phyloP scores from a whole-genome alignment of 2,329 filamentous ascomycete genomes.

The Ampelomyces quisqualis region DNA sequence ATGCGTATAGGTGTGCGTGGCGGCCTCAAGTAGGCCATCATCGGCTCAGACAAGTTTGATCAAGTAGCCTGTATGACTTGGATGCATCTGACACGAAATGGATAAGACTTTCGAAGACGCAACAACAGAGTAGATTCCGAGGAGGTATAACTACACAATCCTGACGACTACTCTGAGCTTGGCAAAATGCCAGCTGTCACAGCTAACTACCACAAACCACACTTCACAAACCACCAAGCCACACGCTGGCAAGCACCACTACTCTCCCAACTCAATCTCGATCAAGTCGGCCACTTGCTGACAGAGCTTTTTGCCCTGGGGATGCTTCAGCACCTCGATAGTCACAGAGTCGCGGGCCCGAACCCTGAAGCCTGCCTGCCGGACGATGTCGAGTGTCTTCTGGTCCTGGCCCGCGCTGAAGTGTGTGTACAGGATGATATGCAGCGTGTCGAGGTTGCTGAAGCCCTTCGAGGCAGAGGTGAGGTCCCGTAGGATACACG shows the following conservation, averaged over 20 bases:
- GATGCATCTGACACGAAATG: background rate
- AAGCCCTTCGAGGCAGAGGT: constrained; percentile 7
- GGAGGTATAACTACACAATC: background rate
- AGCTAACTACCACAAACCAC: background rate
- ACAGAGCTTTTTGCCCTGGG: background rate
- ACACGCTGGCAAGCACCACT: no score
- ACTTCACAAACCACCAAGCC: no score
- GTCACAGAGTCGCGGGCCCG: constrained; percentile 10
- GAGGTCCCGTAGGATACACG: constrained; percentile 11
- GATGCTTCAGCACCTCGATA: constrained; percentile 1
- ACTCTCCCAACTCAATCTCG: background rate
- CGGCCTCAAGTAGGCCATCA: background rate
- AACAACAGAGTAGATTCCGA: constrained; percentile 2
- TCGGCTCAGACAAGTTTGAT: no score
- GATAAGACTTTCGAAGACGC: background rate
- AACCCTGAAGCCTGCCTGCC: constrained; percentile 8
- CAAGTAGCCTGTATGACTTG: background rate
- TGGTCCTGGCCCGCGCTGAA: constrained; percentile 2
- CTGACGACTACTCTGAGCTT: background rate
- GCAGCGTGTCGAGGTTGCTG: constrained; percentile 6
- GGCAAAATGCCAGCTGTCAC: background rate
- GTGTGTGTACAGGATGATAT: constrained; percentile 8
- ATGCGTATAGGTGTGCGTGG: background rate
- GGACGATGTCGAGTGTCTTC: constrained; percentile 4
- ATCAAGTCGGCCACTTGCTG: background rate